Evolutionary conservation across 2,329 filamentous ascomycete species (phyloP), one percentile per base, ranked within the genome.

Genomic region (Exophiala calicioides): DNA sequence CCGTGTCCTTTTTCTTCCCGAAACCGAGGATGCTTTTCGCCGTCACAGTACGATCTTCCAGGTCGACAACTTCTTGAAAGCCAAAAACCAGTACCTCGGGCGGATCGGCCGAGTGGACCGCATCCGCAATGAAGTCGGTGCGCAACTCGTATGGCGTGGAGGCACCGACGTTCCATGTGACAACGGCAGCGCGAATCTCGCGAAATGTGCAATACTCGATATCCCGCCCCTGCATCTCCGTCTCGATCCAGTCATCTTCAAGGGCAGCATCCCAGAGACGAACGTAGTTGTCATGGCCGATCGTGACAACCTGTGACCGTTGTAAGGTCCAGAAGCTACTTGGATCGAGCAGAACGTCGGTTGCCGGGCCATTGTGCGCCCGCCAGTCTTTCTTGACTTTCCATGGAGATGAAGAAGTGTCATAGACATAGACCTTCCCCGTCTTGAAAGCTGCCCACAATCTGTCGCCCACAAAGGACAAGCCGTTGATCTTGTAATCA

Each of bases 151-250:
- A 84, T 0, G 93, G 93, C n/a, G 93, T 95, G 12, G 86, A 85
- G n/a, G 93, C 93, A 1, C 93, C 93, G 1, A 90, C 91, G 65
- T 98, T 98, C 93, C 93, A 98, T 0, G 90, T 96, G 73, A 97
- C 78, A 19, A 95, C 81, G 27, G 89, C 74, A 9, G 87, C 84
- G 37, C 82, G 85, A 47, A 97, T 75, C 59, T 94, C 84, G 43
- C 90, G 79, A 65, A 97, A 95, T 20, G 80, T 78, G 71, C 90
- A 96, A 63, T 88, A 97, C 37, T 93, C 80, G 1, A 79, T 75
- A 60, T 96, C 90, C 52, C 84, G 82, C 23, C 79, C 77, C 62
- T 94, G 89, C 90, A 98, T 95, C 54, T 88, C 81, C 26, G 77
- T 75, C 68, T 96, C 90, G n/a, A 97, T 76, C 86, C 89, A 96